Percentiles rank a stretch among this genome's conserved stretches.
These are phyloP conservation scores for Oryza nivara DNA, from an alignment of 176 grass and related monocot genomes.

Conservation along the genomic window DNA sequence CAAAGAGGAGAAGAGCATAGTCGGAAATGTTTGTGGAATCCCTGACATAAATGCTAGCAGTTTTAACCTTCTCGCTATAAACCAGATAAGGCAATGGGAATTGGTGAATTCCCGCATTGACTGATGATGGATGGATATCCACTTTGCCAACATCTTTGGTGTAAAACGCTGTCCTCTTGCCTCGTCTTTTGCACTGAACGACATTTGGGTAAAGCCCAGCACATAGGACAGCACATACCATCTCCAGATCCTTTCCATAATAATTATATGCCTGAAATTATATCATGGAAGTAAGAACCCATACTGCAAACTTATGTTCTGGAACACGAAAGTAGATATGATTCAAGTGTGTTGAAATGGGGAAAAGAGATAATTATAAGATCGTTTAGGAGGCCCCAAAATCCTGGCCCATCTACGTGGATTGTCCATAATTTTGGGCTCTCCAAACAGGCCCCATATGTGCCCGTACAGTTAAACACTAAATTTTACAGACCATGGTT, in stretches of 20 bases:
- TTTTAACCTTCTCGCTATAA: slow-evolving; percentile 96
- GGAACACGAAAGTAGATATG: not conserved
- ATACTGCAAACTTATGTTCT: not conserved
- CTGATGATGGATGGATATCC: slow-evolving; percentile 92
- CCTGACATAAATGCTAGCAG: slow-evolving; percentile 80
- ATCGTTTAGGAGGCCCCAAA: not conserved
- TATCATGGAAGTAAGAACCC: slow-evolving; percentile 25
- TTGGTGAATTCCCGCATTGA: slow-evolving; percentile 70
- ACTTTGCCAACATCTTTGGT: slow-evolving; percentile 96
- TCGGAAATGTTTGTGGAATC: slow-evolving; percentile 98
- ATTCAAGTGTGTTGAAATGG: not conserved
- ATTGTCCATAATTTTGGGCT: not conserved
- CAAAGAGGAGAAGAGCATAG: slow-evolving; percentile 91
- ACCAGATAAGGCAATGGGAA: slow-evolving; percentile 94
- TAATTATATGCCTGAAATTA: slow-evolving; percentile 76
- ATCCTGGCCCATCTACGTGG: not conserved
- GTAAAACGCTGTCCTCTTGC: slow-evolving; percentile 83
- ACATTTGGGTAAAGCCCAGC: slow-evolving; percentile 98
- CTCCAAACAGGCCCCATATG: not conserved
- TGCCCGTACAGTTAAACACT: not conserved
- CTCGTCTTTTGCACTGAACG: slow-evolving; percentile 86
- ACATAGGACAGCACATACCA: slow-evolving; percentile 84
- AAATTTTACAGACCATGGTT: not conserved
- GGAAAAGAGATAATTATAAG: not conserved
- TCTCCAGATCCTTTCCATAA: slow-evolving; percentile 83